These are phyloP conservation scores for Umbelopsis vinacea DNA, from an alignment of 192 early-diverging fungal genomes.

Conservation along the genomic window DNA sequence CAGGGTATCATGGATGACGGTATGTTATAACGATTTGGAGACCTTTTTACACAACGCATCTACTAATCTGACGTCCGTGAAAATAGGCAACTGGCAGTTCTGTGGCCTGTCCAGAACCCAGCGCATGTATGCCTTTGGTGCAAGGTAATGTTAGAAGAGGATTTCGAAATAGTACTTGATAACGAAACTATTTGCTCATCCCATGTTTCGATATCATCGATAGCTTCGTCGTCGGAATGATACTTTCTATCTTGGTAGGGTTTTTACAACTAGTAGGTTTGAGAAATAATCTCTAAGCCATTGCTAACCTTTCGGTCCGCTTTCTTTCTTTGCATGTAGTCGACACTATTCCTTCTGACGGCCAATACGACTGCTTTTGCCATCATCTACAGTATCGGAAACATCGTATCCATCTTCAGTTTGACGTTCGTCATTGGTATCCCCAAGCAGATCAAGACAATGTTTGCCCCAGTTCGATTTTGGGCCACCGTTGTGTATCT, in stretches of 20 bases:
- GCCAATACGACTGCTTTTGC: slow-evolving; percentile 80
- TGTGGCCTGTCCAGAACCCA: slow-evolving; percentile 63
- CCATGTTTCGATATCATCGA: slow-evolving; percentile 13
- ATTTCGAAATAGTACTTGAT: neutral
- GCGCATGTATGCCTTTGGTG: slow-evolving; percentile 81
- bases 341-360: slow-evolving; percentile 57
- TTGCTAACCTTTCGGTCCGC: neutral
- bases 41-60: neutral
- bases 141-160: slow-evolving; percentile 48
- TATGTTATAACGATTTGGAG: slow-evolving; percentile 21
- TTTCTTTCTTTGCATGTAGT: slow-evolving; percentile 43
- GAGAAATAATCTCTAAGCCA: neutral
- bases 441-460: slow-evolving; percentile 84
- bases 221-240: slow-evolving; percentile 84
- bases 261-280: neutral
- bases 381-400: slow-evolving; percentile 89
- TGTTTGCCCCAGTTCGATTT: slow-evolving; percentile 61
- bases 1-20: slow-evolving; percentile 57
- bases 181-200: neutral
- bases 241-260: slow-evolving; percentile 76
- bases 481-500: slow-evolving; percentile 31
- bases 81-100: slow-evolving; percentile 38
- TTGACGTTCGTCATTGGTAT: slow-evolving; percentile 92
- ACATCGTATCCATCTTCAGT: slow-evolving; percentile 81
- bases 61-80: neutral